Conservation (phyloP, 2,329 filamentous ascomycete species). For the Boeremia exigua region DNA sequence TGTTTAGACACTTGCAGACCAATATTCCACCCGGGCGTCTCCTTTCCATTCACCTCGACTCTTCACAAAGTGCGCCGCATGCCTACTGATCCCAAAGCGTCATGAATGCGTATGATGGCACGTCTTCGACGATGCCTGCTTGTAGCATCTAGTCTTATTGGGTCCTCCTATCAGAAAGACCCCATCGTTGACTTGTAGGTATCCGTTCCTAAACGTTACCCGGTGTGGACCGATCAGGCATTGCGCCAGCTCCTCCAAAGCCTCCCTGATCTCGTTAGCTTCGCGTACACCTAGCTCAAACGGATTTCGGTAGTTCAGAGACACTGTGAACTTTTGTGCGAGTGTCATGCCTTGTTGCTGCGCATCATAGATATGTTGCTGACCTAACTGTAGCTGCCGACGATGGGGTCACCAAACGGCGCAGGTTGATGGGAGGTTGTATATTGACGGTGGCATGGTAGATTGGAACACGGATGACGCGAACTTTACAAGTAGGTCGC, state of each 20-base stretch:
- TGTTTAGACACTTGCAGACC: slow-evolving; percentile 23
- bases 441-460: slow-evolving; percentile 67
- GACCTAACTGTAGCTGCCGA: slow-evolving; percentile 38
- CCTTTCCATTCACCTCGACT: slow-evolving; percentile 17
- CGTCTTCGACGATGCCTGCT: slow-evolving; percentile 34
- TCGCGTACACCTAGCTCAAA: not conserved
- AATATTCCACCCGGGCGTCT: slow-evolving; percentile 15
- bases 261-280: not conserved
- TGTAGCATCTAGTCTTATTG: slow-evolving; percentile 35
- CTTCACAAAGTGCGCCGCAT: slow-evolving; percentile 25
- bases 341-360: not conserved
- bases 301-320: too few species aligned
- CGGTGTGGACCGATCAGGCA: not conserved
- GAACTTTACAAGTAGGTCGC: slow-evolving; percentile 56
- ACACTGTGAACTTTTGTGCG: not conserved
- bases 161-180: slow-evolving; percentile 49
- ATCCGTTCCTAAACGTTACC: not conserved
- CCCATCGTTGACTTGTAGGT: slow-evolving; percentile 58
- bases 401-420: slow-evolving; percentile 65
- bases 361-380: not conserved
- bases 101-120: slow-evolving; percentile 43
- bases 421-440: slow-evolving; percentile 64
- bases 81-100: slow-evolving; percentile 24
- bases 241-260: not conserved
- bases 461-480: slow-evolving; percentile 59